These are phyloP conservation scores for Chrysopogon serrulatus DNA, from an alignment of 176 grass and related monocot species.

Conservation along the genomic window DNA sequence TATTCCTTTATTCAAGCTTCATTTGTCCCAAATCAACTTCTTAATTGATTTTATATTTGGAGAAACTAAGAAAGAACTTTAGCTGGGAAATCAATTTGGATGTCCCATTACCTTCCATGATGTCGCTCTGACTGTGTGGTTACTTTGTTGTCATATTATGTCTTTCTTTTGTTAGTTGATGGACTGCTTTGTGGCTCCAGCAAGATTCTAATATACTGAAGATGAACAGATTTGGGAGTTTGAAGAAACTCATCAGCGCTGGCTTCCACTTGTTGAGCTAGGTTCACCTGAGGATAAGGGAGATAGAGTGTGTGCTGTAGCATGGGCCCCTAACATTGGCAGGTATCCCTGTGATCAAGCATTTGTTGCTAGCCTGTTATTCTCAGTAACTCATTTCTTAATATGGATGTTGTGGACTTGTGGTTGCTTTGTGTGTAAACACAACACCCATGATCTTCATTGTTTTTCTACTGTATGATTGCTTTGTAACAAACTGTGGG, in stretches of 20 bases:
- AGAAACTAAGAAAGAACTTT: constrained; percentile 6
- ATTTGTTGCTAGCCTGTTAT: background rate
- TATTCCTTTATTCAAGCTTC: background rate
- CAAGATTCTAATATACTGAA: constrained; percentile 28
- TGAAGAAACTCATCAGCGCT: constrained; percentile 84
- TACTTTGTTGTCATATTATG: background rate
- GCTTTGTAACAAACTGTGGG: background rate
- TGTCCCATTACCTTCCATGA: background rate
- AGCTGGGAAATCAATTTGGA: background rate
- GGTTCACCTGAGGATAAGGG: constrained; percentile 61
- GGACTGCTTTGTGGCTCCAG: background rate
- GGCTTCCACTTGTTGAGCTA: constrained; percentile 79
- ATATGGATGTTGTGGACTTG: background rate
- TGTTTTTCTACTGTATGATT: background rate
- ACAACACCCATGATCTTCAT: background rate
- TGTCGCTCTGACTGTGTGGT: background rate
- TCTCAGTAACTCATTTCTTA: background rate
- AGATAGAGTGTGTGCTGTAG: constrained; percentile 68
- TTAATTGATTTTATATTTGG: constrained; percentile 12
- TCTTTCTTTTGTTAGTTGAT: background rate
- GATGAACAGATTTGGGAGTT: constrained; percentile 86
- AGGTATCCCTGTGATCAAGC: constrained; percentile 39
- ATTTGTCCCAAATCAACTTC: background rate
- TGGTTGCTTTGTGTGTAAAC: background rate
- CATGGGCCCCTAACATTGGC: constrained; percentile 95